Evolutionary conservation across 1,284 basidiomycete species (phyloP).

Genomic region (Tylopilus sp.): DNA sequence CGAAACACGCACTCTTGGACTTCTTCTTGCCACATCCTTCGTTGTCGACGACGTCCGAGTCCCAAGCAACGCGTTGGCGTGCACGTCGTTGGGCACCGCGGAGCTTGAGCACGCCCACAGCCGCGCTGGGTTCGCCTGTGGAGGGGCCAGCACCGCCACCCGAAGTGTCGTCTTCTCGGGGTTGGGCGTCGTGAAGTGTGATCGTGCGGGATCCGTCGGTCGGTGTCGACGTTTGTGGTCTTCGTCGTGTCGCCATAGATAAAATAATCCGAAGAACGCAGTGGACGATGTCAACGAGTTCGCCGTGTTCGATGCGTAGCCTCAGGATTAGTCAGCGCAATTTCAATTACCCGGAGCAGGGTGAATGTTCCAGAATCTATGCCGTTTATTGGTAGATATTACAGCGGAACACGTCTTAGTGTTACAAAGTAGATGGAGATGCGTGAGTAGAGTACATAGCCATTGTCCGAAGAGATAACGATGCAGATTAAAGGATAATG

Average conservation of each 20-base stretch:
- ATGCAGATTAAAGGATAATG: constrained; percentile 25
- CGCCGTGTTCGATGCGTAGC: too few species aligned
- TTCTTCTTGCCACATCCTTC: constrained; percentile 79
- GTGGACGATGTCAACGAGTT: neutral
- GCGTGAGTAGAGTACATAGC: constrained; percentile 26
- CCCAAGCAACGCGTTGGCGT: constrained; percentile 67
- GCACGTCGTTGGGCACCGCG: constrained; percentile 47
- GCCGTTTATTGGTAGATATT: constrained; percentile 17
- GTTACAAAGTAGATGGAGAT: constrained; percentile 29
- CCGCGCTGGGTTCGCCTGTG: constrained; percentile 11
- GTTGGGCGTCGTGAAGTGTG: constrained; percentile 42
- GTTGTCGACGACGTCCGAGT: constrained; percentile 80
- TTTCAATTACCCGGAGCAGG: neutral
- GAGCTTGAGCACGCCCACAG: constrained; percentile 53
- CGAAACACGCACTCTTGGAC: constrained; percentile 66
- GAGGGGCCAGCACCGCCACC: constrained; percentile 27
- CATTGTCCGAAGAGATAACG: constrained; percentile 23
- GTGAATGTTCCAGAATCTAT: constrained; percentile 13
- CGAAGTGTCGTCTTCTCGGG: constrained; percentile 21
- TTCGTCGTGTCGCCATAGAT: constrained; percentile 27
- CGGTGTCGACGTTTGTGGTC: constrained; percentile 34
- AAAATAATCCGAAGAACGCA: too few species aligned
- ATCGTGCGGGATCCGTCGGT: constrained; percentile 53
- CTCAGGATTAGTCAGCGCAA: constrained; percentile 26
- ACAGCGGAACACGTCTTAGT: constrained; percentile 19